Conservation (phyloP, 163 green algal species). For the Chloroidium sp. region DNA sequence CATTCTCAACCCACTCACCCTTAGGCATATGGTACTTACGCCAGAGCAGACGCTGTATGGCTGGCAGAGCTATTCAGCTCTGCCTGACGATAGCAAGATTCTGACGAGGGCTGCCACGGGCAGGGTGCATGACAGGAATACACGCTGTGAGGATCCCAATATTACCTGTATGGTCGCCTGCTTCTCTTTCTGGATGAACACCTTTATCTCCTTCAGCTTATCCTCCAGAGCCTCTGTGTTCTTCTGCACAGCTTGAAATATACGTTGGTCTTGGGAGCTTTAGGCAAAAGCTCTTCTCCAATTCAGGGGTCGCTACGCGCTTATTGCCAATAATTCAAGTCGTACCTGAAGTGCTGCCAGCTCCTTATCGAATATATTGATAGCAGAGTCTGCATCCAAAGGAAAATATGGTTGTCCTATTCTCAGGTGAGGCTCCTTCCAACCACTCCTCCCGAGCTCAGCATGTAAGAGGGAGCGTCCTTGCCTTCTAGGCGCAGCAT, state of each 20-base stretch:
- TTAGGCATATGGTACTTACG: neutral
- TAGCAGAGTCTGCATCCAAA: slow-evolving; percentile 29
- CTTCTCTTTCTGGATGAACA: slow-evolving; percentile 30
- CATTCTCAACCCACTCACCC: neutral
- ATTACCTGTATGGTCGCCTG: slow-evolving; percentile 37
- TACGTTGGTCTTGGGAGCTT: neutral
- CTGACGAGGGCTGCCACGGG: too few species aligned
- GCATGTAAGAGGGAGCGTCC: neutral
- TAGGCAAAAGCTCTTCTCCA: too few species aligned
- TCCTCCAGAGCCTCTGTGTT: slow-evolving; percentile 44
- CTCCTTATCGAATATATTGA: slow-evolving; percentile 38
- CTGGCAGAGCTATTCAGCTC: too few species aligned
- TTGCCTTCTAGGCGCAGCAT: slow-evolving; percentile 28
- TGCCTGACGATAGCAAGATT: too few species aligned
- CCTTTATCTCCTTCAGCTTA: slow-evolving; percentile 34
- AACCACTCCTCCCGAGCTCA: neutral
- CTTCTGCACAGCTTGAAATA: slow-evolving; percentile 16
- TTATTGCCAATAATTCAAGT: neutral
- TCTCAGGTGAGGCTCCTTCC: too few species aligned
- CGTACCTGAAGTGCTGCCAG: slow-evolving; percentile 35
- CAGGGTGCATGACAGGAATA: too few species aligned
- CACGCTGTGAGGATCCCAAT: neutral
- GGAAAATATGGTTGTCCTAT: neutral
- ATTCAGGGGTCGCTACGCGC: too few species aligned
- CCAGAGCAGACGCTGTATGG: neutral